Evolutionary conservation across 345 rosid species (phyloP), one percentile per base, ranked within the genome.

Genomic region (Streptanthus diversifolius): DNA sequence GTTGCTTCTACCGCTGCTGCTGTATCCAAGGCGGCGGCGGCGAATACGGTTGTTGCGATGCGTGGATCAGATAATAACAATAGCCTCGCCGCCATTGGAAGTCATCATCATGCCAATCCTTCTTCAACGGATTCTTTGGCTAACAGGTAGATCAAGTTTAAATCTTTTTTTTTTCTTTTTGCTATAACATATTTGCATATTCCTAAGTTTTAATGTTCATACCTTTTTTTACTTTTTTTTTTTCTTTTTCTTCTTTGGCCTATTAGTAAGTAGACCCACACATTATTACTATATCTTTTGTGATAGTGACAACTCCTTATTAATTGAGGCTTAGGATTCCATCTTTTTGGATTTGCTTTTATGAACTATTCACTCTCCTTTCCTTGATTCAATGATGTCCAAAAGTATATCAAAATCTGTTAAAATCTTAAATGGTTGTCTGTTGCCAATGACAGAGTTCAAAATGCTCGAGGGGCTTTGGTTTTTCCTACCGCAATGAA

Each of bases 211-310:
- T 75, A 70, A 72, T 77, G 81, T 71, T 74, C 79, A 77, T 68
- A 76, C 63, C 10, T 80, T 77, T 72, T 79, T 69, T 11, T 12
- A 14, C 41, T 32, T 56, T 48, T 18, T 80, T 73, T 19, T 33
- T 33, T 2, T n/a, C n/a, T n/a, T n/a, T 79, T 15, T 9, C 43
- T 56, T 74, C 33, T 74, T 66, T 73, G 51, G 25, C 61, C 12
- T 66, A 66, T 47, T 49, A 84, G 66, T 88, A 87, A 77, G 74
- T 80, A 15, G 63, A 84, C 70, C 82, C 70, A 79, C 76, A 75
- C 36, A 47, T 64, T 45, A 64, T 64, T 64, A 63, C 65, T 14
- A 60, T 57, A 72, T 48, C 70, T 69, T 69, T 69, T 60, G 63
- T 39, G 66, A 45, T 72, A 10, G 67, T 55, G 59, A 61, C 76